A percentile compares a stretch with the other conserved stretches of the same genome.
These are phyloP conservation scores for Chaetomium cochliodes DNA, from an alignment of 495 filamentous ascomycete genomes.

Conservation along the genomic window DNA sequence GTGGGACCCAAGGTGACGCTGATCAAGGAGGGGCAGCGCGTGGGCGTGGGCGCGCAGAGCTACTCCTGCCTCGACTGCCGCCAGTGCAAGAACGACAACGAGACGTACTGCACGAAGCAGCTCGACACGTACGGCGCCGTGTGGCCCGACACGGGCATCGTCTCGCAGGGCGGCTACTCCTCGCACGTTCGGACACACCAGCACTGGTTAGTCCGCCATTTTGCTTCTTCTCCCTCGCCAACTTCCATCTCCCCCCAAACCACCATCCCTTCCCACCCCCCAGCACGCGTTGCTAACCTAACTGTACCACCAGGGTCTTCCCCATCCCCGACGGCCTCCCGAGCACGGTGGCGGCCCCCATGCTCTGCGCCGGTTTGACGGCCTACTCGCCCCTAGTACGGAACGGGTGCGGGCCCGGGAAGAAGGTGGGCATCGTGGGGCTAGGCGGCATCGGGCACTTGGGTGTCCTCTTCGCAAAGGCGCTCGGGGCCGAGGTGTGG, in stretches of 20 bases:
- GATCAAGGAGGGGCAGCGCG: slow-evolving; percentile 54
- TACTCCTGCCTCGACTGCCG: slow-evolving; percentile 55
- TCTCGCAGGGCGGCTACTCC: slow-evolving; percentile 56
- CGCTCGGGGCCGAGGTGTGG: slow-evolving; percentile 67
- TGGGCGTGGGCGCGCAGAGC: slow-evolving; percentile 58
- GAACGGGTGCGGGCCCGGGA: slow-evolving; percentile 71
- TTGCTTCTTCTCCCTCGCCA: neutral
- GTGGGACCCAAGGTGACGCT: slow-evolving; percentile 57
- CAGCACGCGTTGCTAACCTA: neutral
- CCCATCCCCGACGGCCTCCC: slow-evolving; percentile 74
- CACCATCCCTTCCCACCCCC: too few species aligned
- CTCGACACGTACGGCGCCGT: slow-evolving; percentile 57
- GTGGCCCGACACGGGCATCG: slow-evolving; percentile 54
- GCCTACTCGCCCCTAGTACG: slow-evolving; percentile 75
- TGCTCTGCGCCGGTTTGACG: slow-evolving; percentile 87
- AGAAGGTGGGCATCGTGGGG: slow-evolving; percentile 74
- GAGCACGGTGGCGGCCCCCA: slow-evolving; percentile 69
- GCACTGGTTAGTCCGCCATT: slow-evolving; percentile 43
- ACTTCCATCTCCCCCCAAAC: too few species aligned
- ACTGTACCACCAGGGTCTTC: slow-evolving; percentile 54
- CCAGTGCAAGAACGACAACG: slow-evolving; percentile 59
- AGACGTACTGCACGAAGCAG: slow-evolving; percentile 57
- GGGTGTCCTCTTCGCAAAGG: slow-evolving; percentile 68
- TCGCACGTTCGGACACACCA: slow-evolving; percentile 56
- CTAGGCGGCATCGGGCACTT: slow-evolving; percentile 74